Evolutionary conservation across 441 rosid species (phyloP).

Genomic region (Gossypium gossypioides): DNA sequence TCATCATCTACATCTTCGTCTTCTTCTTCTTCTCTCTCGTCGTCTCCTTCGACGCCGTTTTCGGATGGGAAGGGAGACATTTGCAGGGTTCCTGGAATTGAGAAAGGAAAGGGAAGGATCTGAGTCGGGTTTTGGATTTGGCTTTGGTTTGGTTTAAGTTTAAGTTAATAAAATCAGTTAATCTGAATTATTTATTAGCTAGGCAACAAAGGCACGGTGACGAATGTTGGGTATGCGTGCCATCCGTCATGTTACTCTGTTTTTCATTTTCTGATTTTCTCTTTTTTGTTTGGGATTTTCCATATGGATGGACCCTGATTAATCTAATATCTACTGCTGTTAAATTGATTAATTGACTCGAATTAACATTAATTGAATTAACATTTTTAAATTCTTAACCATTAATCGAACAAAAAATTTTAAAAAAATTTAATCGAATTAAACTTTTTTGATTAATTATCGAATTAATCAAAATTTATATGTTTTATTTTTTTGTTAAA

Average conservation of each 20-base stretch:
- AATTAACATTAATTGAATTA: too few species aligned
- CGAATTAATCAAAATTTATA: too few species aligned
- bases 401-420: too few species aligned
- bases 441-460: too few species aligned
- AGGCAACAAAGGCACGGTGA: conserved; percentile 30
- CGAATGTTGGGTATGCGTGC: conserved; percentile 11
- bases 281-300: conserved; percentile 7
- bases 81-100: conserved; percentile 20
- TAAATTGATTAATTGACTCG: accelerated
- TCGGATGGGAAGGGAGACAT: conserved; percentile 79
- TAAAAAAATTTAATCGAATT: too few species aligned
- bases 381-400: too few species aligned
- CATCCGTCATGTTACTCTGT: conserved; percentile 19
- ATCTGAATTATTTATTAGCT: conserved; percentile 30
- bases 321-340: not conserved
- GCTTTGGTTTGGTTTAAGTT: not conserved
- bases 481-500: too few species aligned
- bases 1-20: conserved; percentile 37
- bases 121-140: not conserved
- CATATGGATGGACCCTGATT: not conserved
- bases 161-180: not conserved
- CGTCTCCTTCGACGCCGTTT: conserved; percentile 94
- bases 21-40: conserved; percentile 50
- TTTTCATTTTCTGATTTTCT: not conserved
- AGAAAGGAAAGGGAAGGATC: not conserved